These are phyloP conservation scores for Catenaria anguillulae DNA, from an alignment of 371 early-diverging fungal species.

Conservation along the genomic window DNA sequence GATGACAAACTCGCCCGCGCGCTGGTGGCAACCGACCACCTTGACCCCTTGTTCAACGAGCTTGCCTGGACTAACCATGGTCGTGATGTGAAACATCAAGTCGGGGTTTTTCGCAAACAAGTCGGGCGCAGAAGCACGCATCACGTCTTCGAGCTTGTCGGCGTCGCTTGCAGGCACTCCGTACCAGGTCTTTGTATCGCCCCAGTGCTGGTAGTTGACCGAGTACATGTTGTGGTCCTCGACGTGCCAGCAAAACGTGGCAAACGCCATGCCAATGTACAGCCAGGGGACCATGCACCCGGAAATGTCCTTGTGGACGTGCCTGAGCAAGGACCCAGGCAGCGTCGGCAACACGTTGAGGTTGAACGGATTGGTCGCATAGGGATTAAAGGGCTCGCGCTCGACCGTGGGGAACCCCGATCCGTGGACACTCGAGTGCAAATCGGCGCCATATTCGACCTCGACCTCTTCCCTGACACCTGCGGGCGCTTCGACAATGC, in stretches of 20 bases:
- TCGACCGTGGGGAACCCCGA: slow-evolving; percentile 60
- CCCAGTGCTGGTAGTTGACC: slow-evolving; percentile 89
- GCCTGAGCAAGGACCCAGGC: slow-evolving; percentile 64
- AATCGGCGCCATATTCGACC: slow-evolving; percentile 92
- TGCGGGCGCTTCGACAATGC: slow-evolving; percentile 58
- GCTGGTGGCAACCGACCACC: slow-evolving; percentile 69
- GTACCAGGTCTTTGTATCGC: slow-evolving; percentile 96
- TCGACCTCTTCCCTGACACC: slow-evolving; percentile 56
- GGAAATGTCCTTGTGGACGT: slow-evolving; percentile 73
- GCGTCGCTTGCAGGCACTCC: slow-evolving; percentile 79
- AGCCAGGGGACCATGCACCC: slow-evolving; percentile 96
- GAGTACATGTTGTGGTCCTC: slow-evolving; percentile 94
- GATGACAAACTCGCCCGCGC: slow-evolving; percentile 84
- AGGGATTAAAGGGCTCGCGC: slow-evolving; percentile 36
- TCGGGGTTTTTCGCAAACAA: slow-evolving; percentile 82
- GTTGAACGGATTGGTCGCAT: slow-evolving; percentile 64
- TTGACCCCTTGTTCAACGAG: slow-evolving; percentile 55
- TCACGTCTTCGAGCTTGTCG: slow-evolving; percentile 62
- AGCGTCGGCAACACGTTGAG: slow-evolving; percentile 69
- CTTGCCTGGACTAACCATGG: slow-evolving; percentile 72
- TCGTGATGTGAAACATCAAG: slow-evolving; percentile 78
- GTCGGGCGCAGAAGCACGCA: slow-evolving; percentile 68
- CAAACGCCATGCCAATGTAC: slow-evolving; percentile 90
- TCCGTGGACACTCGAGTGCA: slow-evolving; percentile 80
- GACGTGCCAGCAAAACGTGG: slow-evolving; percentile 95